Evolutionary conservation across 345 rosid species (phyloP), one percentile per base, ranked within the genome.

Genomic region (Rhodamnia rubescens): DNA sequence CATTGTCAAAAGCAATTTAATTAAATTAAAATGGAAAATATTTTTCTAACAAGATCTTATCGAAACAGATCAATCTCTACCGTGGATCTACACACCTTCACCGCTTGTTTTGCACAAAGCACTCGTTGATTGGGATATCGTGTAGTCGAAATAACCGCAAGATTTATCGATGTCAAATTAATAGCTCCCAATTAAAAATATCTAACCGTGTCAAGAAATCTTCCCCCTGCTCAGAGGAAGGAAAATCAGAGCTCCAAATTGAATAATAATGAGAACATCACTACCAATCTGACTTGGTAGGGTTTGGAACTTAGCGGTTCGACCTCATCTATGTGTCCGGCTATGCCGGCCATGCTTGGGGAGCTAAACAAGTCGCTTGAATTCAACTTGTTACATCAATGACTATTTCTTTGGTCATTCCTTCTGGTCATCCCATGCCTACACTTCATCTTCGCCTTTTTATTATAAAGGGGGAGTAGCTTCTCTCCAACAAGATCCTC

Each of bases 291-390:
- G 90, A 90, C 93, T 89, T 90, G 89, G 86, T 6, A 57, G 40
- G 42, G 59, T 75, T 91, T 92, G 93, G 87, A 85, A 22, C 61
- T 61, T 89, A 89, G 91, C 83, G 22, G 6, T 50, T 21, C 27
- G 49, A 40, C 42, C 53, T 91, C 61, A 74, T 49, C 88, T 85
- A 87, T 40, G 84, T 90, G 89, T 85, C 11, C 83, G 54, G 78
- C 90, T 84, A 90, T 87, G 96, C 95, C 94, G 96, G 96, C 95
- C 93, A 53, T 8, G 87, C 87, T 83, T 12, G 69, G 58, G 22
- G 50, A 36, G 84, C 55, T 85, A 85, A 74, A 74, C 82, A 74
- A 74, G 64, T 69, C 47, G 80, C 24, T 16, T 69, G 47, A 36
- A 18, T 69, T 18, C 80, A 69, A 69, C 80, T 36, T 69, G 80